Percentiles rank a stretch among this genome's conserved stretches.
Evolutionary conservation across 2,329 filamentous ascomycete genomes (phyloP).

Genomic region (Pseudogymnoascus sp.): DNA sequence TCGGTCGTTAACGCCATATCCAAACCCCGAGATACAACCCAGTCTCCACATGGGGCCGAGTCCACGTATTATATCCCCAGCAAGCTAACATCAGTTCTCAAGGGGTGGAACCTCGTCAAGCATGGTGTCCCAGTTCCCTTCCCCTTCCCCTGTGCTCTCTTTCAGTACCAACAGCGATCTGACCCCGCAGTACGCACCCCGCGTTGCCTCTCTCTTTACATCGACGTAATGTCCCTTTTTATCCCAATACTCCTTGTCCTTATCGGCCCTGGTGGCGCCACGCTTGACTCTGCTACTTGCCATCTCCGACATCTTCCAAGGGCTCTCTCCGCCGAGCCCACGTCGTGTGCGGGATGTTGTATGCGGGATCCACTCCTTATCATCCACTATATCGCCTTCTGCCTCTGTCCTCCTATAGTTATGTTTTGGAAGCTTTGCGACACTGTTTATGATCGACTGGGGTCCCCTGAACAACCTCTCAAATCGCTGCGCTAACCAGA

Average conservation of each 20-base stretch:
- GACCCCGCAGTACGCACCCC: slow-evolving; percentile 48
- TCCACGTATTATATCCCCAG: not conserved
- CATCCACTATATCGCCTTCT: slow-evolving; percentile 45
- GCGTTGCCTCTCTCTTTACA: slow-evolving; percentile 36
- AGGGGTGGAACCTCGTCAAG: slow-evolving; percentile 22
- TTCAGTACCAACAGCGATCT: slow-evolving; percentile 43
- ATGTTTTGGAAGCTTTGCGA: slow-evolving; percentile 47
- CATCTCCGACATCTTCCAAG: slow-evolving; percentile 17
- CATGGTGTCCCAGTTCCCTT: slow-evolving; percentile 28
- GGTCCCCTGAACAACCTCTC: slow-evolving; percentile 55
- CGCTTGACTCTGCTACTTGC: slow-evolving; percentile 9
- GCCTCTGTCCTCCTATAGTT: slow-evolving; percentile 54
- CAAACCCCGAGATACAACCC: not conserved
- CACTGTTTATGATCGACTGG: slow-evolving; percentile 48
- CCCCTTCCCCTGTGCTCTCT: slow-evolving; percentile 24
- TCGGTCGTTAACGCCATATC: not conserved
- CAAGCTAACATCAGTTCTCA: slow-evolving; percentile 8
- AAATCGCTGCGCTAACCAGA: slow-evolving; percentile 52
- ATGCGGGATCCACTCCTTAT: slow-evolving; percentile 40
- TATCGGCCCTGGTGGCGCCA: not conserved
- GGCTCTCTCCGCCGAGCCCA: slow-evolving; percentile 23
- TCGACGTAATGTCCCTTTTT: slow-evolving; percentile 32
- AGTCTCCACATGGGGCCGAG: not conserved
- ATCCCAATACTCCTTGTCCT: slow-evolving; percentile 18
- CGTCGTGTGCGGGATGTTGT: slow-evolving; percentile 7